These are phyloP conservation scores for Capsicum rhomboideum DNA, from an alignment of 257 asterid species.

Conservation along the genomic window DNA sequence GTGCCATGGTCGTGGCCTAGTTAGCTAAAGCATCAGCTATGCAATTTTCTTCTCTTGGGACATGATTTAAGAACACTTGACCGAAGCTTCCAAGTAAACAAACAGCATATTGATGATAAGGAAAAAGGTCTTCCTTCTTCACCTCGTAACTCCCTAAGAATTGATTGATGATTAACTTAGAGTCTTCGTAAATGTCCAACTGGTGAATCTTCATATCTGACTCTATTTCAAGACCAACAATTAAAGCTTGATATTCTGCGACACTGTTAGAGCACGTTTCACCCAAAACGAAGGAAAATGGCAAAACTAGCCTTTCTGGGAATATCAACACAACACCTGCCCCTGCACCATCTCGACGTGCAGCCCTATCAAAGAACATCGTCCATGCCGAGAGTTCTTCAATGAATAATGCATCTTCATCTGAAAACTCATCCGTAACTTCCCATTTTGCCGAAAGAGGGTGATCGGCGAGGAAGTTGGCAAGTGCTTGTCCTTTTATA, in stretches of 20 bases:
- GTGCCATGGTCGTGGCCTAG: not conserved
- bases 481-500: not conserved
- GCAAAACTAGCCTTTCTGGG: not conserved
- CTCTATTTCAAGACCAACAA: not conserved
- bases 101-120: not conserved
- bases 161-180: not conserved
- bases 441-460: not conserved
- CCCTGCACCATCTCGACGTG: not conserved
- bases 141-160: not conserved
- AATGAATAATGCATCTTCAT: not conserved
- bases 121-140: not conserved
- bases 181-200: not conserved
- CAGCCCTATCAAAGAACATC: not conserved
- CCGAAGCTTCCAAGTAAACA: not conserved
- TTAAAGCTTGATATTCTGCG: not conserved
- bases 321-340: not conserved
- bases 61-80: not conserved
- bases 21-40: not conserved
- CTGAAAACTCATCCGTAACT: not conserved
- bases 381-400: not conserved
- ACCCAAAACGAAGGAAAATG: not conserved
- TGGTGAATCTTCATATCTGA: not conserved
- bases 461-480: not conserved
- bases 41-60: not conserved
- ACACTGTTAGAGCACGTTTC: not conserved